Percentiles rank a stretch among this genome's conserved stretches.
Evolutionary conservation across 208 protist species (phyloP).

Genomic region (Trypanosoma cruzi): DNA sequence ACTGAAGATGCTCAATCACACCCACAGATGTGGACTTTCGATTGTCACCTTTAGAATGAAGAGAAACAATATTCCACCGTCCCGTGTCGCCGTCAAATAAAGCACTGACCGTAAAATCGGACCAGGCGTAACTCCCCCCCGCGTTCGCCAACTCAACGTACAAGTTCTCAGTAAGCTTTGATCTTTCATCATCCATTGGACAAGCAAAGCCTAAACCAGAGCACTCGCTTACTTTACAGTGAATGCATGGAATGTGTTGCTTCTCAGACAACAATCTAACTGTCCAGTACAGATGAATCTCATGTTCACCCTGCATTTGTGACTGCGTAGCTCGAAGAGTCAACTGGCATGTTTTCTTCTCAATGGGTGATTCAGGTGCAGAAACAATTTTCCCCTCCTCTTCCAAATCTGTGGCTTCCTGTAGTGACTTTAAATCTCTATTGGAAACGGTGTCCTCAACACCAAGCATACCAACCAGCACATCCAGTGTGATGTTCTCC

Average conservation of each 20-base stretch:
- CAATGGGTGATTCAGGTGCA: background rate
- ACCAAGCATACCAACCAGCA: slow-evolving; percentile 37
- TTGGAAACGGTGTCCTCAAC: background rate
- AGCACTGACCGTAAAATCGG: slow-evolving; percentile 75
- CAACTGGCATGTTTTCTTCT: slow-evolving; percentile 43
- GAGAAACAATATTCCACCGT: slow-evolving; percentile 62
- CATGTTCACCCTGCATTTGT: slow-evolving; percentile 30
- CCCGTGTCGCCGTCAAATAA: slow-evolving; percentile 58
- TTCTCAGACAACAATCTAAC: slow-evolving; percentile 43
- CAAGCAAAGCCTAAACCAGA: slow-evolving; percentile 42
- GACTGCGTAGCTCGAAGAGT: slow-evolving; percentile 54
- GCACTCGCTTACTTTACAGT: slow-evolving; percentile 71
- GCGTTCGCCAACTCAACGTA: slow-evolving; percentile 78
- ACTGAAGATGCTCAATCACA: slow-evolving; percentile 63
- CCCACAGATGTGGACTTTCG: slow-evolving; percentile 66
- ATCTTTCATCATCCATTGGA: slow-evolving; percentile 20
- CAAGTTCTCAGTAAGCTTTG: slow-evolving; percentile 49
- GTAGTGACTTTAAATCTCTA: slow-evolving; percentile 5
- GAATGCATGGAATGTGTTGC: slow-evolving; percentile 51
- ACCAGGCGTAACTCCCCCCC: slow-evolving; percentile 82
- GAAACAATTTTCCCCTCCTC: background rate
- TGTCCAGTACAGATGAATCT: slow-evolving; percentile 45
- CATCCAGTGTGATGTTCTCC: slow-evolving; percentile 53
- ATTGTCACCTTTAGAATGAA: slow-evolving; percentile 51
- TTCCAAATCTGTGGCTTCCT: background rate